These are phyloP conservation scores for Tricholoma matsutake DNA, from an alignment of 768 basidiomycete species.

Conservation along the genomic window DNA sequence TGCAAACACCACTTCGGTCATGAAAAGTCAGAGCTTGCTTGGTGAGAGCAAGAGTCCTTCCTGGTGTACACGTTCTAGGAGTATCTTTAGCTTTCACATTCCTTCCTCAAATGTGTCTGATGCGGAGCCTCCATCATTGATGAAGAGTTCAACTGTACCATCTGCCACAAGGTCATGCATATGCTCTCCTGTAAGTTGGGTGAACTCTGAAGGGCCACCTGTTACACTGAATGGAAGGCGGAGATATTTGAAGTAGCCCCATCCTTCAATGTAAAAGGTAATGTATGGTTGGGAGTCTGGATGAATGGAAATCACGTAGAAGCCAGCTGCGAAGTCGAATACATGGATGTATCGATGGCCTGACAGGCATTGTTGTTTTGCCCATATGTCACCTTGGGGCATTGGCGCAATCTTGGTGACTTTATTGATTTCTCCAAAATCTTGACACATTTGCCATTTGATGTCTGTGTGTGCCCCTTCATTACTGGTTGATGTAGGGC, in stretches of 20 bases:
- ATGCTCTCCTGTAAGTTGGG: slow-evolving; percentile 21
- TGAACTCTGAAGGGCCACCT: slow-evolving; percentile 36
- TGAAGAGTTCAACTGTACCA: slow-evolving; percentile 31
- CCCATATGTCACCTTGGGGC: slow-evolving; percentile 33
- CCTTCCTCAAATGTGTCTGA: slow-evolving; percentile 29
- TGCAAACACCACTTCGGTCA: too few species aligned
- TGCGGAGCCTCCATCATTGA: slow-evolving; percentile 36
- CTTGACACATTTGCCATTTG: slow-evolving; percentile 36
- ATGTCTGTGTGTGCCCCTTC: background rate
- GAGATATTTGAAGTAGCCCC: slow-evolving; percentile 32
- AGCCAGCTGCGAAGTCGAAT: slow-evolving; percentile 37
- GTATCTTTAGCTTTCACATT: slow-evolving; percentile 16
- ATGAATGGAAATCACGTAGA: slow-evolving; percentile 20
- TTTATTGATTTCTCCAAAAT: slow-evolving; percentile 31
- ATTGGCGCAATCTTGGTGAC: slow-evolving; percentile 25
- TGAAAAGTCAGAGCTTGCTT: slow-evolving; percentile 31
- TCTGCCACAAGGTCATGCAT: slow-evolving; percentile 25
- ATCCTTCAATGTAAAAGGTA: slow-evolving; percentile 33
- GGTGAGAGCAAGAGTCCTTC: slow-evolving; percentile 30
- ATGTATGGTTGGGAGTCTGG: slow-evolving; percentile 21
- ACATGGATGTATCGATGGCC: slow-evolving; percentile 30
- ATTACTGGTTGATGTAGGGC: slow-evolving; percentile 1
- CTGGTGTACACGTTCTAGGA: slow-evolving; percentile 26
- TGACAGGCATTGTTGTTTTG: slow-evolving; percentile 31
- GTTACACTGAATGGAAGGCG: slow-evolving; percentile 39